phyloP scores from a whole-genome alignment of 768 basidiomycete species.

The Leucocoprinus birnbaumii region DNA sequence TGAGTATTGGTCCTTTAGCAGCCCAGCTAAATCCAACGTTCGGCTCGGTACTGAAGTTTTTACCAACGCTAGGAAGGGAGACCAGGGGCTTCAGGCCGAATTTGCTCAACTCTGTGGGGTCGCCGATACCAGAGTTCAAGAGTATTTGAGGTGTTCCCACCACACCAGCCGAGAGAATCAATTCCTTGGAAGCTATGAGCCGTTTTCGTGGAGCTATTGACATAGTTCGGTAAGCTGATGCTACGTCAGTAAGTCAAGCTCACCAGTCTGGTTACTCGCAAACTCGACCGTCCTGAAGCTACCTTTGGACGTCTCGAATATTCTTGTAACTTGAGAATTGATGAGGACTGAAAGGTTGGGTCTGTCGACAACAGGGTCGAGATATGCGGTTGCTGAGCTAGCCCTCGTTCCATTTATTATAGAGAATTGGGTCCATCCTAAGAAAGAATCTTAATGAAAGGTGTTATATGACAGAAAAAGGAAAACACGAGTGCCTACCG shows the following conservation, averaged over 20 bases:
- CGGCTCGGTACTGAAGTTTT: slow-evolving; percentile 17
- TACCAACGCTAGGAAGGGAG: slow-evolving; percentile 22
- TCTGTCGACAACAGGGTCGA: slow-evolving; percentile 23
- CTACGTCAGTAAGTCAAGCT: slow-evolving; percentile 3
- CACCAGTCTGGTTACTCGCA: background rate
- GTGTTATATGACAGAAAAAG: background rate
- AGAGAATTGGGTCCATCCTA: slow-evolving; percentile 9
- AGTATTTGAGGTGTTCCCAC: slow-evolving; percentile 22
- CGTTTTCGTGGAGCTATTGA: slow-evolving; percentile 8
- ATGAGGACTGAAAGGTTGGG: slow-evolving; percentile 32
- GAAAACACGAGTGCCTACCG: background rate
- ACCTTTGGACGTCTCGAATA: slow-evolving; percentile 16
- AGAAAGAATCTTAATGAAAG: background rate
- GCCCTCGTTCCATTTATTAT: slow-evolving; percentile 11
- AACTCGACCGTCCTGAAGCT: background rate
- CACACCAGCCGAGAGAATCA: slow-evolving; percentile 35
- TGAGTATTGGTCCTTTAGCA: background rate
- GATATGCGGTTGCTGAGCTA: slow-evolving; percentile 34
- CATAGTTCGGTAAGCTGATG: no score
- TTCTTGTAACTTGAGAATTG: slow-evolving; percentile 23
- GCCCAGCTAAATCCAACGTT: background rate
- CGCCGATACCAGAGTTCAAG: slow-evolving; percentile 26
- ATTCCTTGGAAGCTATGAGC: slow-evolving; percentile 42
- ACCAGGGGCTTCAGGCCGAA: slow-evolving; percentile 16
- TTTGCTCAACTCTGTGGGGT: slow-evolving; percentile 14